These are phyloP conservation scores for Diaporthe destruens DNA, from an alignment of 2,329 filamentous ascomycete species.

Conservation along the genomic window DNA sequence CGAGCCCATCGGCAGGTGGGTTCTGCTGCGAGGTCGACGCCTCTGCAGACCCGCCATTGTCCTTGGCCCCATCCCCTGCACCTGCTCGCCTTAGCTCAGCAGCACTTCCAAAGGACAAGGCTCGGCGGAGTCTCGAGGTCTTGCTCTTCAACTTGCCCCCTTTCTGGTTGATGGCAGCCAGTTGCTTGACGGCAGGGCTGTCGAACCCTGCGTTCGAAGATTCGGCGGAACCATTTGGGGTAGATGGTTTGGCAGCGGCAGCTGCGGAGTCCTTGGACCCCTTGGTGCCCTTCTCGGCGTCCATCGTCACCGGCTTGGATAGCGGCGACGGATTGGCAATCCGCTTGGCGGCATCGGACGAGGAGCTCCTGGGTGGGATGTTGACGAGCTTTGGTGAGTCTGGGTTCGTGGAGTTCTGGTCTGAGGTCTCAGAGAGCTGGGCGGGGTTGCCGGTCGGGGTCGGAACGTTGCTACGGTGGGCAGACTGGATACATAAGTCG, in stretches of 20 bases:
- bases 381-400: slow-evolving; percentile 69
- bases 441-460: slow-evolving; percentile 67
- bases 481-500: slow-evolving; percentile 63
- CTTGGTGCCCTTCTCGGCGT: slow-evolving; percentile 62
- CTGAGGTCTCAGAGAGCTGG: slow-evolving; percentile 57
- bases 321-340: slow-evolving; percentile 77
- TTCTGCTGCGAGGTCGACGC: slow-evolving; percentile 72
- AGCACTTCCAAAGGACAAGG: slow-evolving; percentile 96
- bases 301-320: slow-evolving; percentile 77
- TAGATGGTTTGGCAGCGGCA: slow-evolving; percentile 50
- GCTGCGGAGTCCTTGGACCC: slow-evolving; percentile 47
- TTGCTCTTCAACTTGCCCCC: slow-evolving; percentile 85
- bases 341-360: slow-evolving; percentile 75
- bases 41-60: slow-evolving; percentile 49
- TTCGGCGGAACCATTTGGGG: slow-evolving; percentile 33
- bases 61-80: slow-evolving; percentile 62
- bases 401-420: slow-evolving; percentile 61
- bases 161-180: slow-evolving; percentile 89
- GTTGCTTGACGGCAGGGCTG: slow-evolving; percentile 84
- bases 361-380: slow-evolving; percentile 72
- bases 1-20: slow-evolving; percentile 68
- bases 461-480: slow-evolving; percentile 68
- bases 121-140: slow-evolving; percentile 85
- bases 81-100: slow-evolving; percentile 87
- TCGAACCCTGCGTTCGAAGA: slow-evolving; percentile 54